Percentiles rank a stretch among this genome's conserved stretches.
Conservation (phyloP, 2,329 filamentous ascomycete genomes). For the Fusarium xyrophilum region DNA sequence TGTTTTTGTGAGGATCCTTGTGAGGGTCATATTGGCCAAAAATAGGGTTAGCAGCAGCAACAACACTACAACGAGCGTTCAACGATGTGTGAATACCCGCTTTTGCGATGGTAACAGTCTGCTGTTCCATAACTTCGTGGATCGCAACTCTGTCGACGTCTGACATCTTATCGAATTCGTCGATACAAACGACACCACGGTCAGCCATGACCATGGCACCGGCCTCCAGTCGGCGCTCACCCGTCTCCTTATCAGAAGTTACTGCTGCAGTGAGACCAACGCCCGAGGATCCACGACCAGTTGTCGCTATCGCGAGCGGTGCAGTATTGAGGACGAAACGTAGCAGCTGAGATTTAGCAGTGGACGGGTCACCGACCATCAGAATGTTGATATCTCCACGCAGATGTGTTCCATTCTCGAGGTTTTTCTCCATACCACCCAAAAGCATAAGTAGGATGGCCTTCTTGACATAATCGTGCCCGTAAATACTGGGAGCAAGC, state of each 20-base stretch:
- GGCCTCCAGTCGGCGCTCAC: slow-evolving; percentile 90
- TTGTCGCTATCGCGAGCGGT: slow-evolving; percentile 94
- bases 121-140: slow-evolving; percentile 99
- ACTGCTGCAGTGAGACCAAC: slow-evolving; percentile 98
- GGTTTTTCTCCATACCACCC: slow-evolving; percentile 96
- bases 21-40: slow-evolving; percentile 98
- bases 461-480: slow-evolving; percentile 97
- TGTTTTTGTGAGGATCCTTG: slow-evolving; percentile 98
- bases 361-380: slow-evolving; percentile 98
- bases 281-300: slow-evolving; percentile 93
- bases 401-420: slow-evolving; percentile 96
- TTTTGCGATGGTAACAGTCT: slow-evolving; percentile 98
- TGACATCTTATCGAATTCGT: slow-evolving; percentile 99
- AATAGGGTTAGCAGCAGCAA: slow-evolving; percentile 95
- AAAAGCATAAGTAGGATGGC: slow-evolving; percentile 94
- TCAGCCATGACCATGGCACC: slow-evolving; percentile 99
- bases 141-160: slow-evolving; percentile 97
- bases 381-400: slow-evolving; percentile 99
- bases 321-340: slow-evolving; percentile 98
- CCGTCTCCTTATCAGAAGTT: slow-evolving; percentile 95
- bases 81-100: slow-evolving; percentile 97
- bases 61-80: slow-evolving; percentile 94
- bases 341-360: slow-evolving; percentile 96
- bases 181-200: slow-evolving; percentile 96
- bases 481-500: slow-evolving; percentile 93